Base-by-base conservation (phyloP, 1,139 yeast species). In the Blastobotrys buckinghamii region DNA sequence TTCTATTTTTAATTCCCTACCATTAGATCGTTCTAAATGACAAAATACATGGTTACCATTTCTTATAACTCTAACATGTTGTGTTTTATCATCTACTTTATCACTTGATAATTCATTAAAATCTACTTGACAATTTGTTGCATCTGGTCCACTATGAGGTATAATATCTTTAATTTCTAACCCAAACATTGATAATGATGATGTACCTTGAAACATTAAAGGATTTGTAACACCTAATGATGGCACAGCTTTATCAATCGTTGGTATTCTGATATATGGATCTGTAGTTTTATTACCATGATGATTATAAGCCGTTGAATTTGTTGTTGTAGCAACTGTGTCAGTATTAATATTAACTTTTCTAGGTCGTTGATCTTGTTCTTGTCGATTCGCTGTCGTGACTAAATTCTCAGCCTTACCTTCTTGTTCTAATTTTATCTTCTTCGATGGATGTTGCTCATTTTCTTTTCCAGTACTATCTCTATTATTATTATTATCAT, bases 131-230 rank as follows among this genome's bases (percentile, higher is more conserved):
- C 49, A 50, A 2, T 50, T 46, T 22, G 24, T 5, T 5, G 4
- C 7, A 29, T 29, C 9, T 12, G 12, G 9, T 12, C 54, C 47
- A n/a, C 53, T 53, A 22, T 34, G 27, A n/a, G 58, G 59, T 17
- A 56, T 48, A 4, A 53, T 35, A 15, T 53, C 53, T 34, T 53
- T 50, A 29, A 56, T 50, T 27, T 56, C 59, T 19, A 53, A 45
- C 8, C 59, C 59, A 45, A 56, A 55, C 40, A 49, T 42, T 13
- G 56, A 48, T 51, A 55, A 41, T 2, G 54, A 50, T 5, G 58
- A 55, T 2, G 53, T 46, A 1, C 58, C 58, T 42, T 51, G 51
- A 37, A 50, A 48, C 42, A 41, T 33, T 13, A 27, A 30, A n/a
- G 39, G 35, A 29, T 37, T 41, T 4, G 39, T 20, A 10, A 19